A percentile compares a stretch with the other conserved stretches of the same genome.
phyloP scores from a whole-genome alignment of 371 early-diverging fungal species.

The Batkoa obscura region DNA sequence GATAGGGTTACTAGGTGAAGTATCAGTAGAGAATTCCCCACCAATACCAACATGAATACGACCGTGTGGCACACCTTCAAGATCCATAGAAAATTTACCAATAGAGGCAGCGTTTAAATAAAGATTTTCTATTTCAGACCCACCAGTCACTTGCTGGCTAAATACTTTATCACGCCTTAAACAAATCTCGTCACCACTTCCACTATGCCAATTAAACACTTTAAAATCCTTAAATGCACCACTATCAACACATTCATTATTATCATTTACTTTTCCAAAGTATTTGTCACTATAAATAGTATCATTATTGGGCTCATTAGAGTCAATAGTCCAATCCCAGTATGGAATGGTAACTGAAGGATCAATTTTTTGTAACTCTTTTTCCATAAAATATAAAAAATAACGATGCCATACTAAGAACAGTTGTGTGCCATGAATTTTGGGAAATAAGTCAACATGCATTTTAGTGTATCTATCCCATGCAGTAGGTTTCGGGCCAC shows the following conservation, averaged over 20 bases:
- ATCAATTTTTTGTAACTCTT: conserved; percentile 2
- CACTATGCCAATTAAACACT: neutral
- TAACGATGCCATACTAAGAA: conserved; percentile 6
- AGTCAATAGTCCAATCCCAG: conserved; percentile 5
- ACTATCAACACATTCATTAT: conserved; percentile 8
- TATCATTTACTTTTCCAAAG: conserved; percentile 4
- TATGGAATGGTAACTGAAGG: conserved; percentile 2
- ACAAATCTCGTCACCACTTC: neutral
- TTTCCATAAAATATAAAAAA: neutral
- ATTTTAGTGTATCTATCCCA: neutral
- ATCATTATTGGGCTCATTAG: neutral
- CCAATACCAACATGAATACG: conserved; percentile 23
- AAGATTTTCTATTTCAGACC: neutral
- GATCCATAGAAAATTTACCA: neutral
- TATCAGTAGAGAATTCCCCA: conserved; percentile 18
- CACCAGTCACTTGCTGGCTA: neutral
- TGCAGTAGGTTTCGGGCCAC: neutral
- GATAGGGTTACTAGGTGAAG: conserved; percentile 8
- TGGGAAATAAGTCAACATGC: neutral
- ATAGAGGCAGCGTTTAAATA: conserved; percentile 7
- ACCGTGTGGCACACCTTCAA: conserved; percentile 26
- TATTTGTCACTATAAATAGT: neutral
- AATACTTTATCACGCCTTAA: neutral
- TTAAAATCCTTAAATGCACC: conserved; percentile 8
- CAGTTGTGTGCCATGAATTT: conserved; percentile 6